phyloP scores from a whole-genome alignment of 768 basidiomycete species.

The Suillus variegatus region DNA sequence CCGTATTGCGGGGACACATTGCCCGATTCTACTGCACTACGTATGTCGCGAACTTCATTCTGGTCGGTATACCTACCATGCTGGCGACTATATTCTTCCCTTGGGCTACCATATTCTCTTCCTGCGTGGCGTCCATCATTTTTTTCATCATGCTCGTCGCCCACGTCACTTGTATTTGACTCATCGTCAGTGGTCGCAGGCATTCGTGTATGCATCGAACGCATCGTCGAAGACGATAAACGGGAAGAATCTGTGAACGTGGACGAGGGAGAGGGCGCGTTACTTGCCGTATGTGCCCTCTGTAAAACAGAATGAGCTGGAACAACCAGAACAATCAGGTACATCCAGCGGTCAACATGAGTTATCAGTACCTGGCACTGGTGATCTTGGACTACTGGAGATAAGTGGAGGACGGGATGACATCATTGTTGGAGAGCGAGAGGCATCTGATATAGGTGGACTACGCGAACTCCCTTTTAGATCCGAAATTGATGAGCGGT shows the following conservation, averaged over 20 bases:
- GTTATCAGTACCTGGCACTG: background rate
- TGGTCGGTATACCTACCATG: constrained; percentile 26
- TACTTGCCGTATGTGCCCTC: background rate
- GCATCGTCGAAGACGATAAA: background rate
- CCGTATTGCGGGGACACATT: constrained; percentile 40
- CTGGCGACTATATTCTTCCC: constrained; percentile 28
- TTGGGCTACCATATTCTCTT: constrained; percentile 14
- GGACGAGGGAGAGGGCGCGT: background rate
- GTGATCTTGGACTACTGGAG: background rate
- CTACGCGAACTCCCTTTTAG: background rate
- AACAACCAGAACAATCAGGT: background rate
- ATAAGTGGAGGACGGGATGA: background rate
- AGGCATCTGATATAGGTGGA: background rate
- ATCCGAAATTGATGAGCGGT: background rate
- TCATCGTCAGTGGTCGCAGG: constrained; percentile 21
- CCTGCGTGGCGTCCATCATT: constrained; percentile 15
- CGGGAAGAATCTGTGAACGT: background rate
- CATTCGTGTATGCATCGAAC: constrained; percentile 19
- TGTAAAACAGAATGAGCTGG: constrained; percentile 1
- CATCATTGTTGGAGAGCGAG: background rate
- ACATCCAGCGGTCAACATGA: background rate
- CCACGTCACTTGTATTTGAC: constrained; percentile 27
- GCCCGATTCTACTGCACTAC: background rate
- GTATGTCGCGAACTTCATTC: constrained; percentile 14
- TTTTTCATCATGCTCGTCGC: constrained; percentile 18